These are phyloP conservation scores for Spergularia bocconei DNA, from an alignment of 148 eudicot genomes.

Conservation along the genomic window DNA sequence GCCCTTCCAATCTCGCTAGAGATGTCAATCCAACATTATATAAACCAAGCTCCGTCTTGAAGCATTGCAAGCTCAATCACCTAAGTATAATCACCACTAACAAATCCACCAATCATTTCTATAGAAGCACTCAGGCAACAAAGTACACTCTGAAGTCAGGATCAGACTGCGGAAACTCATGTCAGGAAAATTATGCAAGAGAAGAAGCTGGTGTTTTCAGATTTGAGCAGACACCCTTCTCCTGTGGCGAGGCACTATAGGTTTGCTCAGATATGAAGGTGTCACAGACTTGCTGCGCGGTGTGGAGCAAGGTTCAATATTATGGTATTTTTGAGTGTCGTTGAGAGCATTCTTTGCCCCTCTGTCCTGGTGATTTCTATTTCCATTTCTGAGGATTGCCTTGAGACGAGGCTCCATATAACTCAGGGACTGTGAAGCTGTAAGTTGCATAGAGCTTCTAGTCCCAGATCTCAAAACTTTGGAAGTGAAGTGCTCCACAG, in stretches of 20 bases:
- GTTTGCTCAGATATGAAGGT: constrained; percentile 45
- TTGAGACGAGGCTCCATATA: constrained; percentile 53
- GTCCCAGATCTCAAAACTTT: constrained; percentile 51
- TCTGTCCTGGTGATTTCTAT: constrained; percentile 32
- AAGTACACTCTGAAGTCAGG: constrained; percentile 5
- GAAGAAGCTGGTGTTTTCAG: neutral
- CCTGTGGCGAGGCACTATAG: constrained; percentile 41
- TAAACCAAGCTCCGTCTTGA: neutral
- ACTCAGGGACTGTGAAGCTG: constrained; percentile 58
- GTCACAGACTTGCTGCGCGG: constrained; percentile 31
- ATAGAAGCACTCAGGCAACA: constrained; percentile 16
- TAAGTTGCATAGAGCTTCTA: constrained; percentile 51
- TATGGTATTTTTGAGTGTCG: constrained; percentile 37
- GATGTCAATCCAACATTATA: constrained; percentile 6
- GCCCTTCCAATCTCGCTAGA: constrained; percentile 19
- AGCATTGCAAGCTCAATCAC: constrained; percentile 1
- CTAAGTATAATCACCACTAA: constrained; percentile 20
- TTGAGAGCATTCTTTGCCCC: constrained; percentile 17
- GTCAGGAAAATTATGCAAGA: neutral
- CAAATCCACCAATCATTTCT: constrained; percentile 12
- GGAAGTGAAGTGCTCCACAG: constrained; percentile 38
- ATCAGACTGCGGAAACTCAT: constrained; percentile 3
- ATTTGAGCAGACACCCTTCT: constrained; percentile 54
- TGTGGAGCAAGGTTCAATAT: constrained; percentile 26
- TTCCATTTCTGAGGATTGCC: constrained; percentile 36